Base-by-base conservation (phyloP, 2,329 filamentous ascomycete species). In the Aspergillus cejpii region DNA sequence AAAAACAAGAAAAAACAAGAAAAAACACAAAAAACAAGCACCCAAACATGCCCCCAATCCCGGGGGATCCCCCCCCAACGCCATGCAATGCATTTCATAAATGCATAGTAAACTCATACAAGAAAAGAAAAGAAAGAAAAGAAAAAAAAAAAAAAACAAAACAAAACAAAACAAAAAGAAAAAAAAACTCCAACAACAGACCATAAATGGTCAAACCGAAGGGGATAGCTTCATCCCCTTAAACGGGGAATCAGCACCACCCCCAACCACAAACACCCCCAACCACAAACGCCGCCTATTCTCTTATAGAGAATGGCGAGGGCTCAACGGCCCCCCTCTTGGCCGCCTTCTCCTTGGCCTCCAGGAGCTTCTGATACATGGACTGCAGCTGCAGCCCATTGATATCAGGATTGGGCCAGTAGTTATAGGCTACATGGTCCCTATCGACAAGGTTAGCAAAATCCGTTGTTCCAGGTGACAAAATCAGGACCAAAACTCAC, bases 391-490 rank as follows among this genome's bases (percentile, higher is more conserved):
- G 63, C 14, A 54, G 43, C 21, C 64, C 64, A 44, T 58, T 61
- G 24, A 59, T 61, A 5, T 70, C 69, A 52, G 70, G 69, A 54
- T 73, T 72, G 12, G 70, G 69, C 69, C 71, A 74, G 49, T 72
- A 71, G 19, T 66, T 65, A 15, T 61, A 55, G 14, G 67, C 66
- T 38, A 71, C 70, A 50, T 70, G 70, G 43, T 69, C 65, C 71
- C 70, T 73, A 26, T 27, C 36, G 29, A 43, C 34, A 12, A 46
- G 15, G 51, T 69, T 49, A 67, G 58, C 31, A 19, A 38, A 21
- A 8, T 24, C 28, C n/a, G 6, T 21, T 4, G 44, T 14, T 2
- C 12, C 17, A 14, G 20, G 21, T 24, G 34, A 37, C 6, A 33
- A 28, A 33, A 11, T 37, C 23, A 19, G 17, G 26, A 42, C 21